Percentiles rank a stretch among this genome's conserved stretches.
These are phyloP conservation scores for Penicillium sp. DNA, from an alignment of 2,329 filamentous ascomycete species.

Conservation along the genomic window DNA sequence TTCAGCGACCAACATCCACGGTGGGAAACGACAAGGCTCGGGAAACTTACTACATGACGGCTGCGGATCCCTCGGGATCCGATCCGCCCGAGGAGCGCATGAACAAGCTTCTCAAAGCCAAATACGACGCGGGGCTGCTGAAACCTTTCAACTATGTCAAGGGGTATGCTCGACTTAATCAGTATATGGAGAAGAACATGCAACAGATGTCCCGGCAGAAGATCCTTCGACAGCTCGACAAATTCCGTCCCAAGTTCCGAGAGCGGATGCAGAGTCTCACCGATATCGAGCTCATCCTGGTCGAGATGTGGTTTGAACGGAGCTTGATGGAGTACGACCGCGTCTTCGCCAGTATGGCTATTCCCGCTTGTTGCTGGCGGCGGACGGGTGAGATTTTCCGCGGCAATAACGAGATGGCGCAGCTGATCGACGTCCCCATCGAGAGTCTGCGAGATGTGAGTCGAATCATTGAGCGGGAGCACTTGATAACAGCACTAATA, in stretches of 20 bases:
- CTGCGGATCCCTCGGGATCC: constrained; percentile 86
- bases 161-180: constrained; percentile 82
- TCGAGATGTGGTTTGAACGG: constrained; percentile 99
- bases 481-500: neutral
- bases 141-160: constrained; percentile 99
- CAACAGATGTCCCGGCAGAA: constrained; percentile 79
- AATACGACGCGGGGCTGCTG: constrained; percentile 90
- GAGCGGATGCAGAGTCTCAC: constrained; percentile 90
- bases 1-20: constrained; percentile 60
- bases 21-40: constrained; percentile 65
- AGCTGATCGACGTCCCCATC: constrained; percentile 88
- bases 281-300: constrained; percentile 88
- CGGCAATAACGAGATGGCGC: constrained; percentile 98
- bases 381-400: constrained; percentile 95
- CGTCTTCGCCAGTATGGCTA: constrained; percentile 97
- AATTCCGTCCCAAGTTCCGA: constrained; percentile 91
- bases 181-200: constrained; percentile 89
- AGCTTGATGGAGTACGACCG: constrained; percentile 97
- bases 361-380: constrained; percentile 95
- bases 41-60: constrained; percentile 92
- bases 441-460: constrained; percentile 86
- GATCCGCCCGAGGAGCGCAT: constrained; percentile 89
- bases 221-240: constrained; percentile 85
- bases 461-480: constrained; percentile 18
- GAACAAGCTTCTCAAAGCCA: constrained; percentile 88